Base-by-base conservation (phyloP, 192 early-diverging fungal genomes). In the Coemansia sp. region DNA sequence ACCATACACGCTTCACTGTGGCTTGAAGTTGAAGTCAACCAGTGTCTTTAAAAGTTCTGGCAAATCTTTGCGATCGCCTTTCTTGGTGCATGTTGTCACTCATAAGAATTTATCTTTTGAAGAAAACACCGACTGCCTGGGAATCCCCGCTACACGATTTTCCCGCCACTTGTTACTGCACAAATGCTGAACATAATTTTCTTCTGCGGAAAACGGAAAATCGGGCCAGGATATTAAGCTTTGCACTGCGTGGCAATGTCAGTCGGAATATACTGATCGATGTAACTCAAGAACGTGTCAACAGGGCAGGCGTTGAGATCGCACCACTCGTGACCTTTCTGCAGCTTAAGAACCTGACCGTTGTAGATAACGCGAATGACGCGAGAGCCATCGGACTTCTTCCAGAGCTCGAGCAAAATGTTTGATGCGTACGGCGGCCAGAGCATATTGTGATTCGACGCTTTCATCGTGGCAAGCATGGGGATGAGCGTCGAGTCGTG, bases 371-470 rank as follows among this genome's bases (percentile, higher is more conserved):
- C 81, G 9, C 82, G 77, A 13, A 85, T 62, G 39, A 84, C 72
- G 10, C 62, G 61, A 13, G 25, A 48, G 19, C 71, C 62, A 15
- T 74, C 60, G 2, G 48, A 27, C 50, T 69, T 73, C 50, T 62
- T 70, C 83, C 83, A 85, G 21, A 73, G 53, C 59, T 85, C 82
- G 56, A 84, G 63, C 4, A 79, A 30, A 4, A 85, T 39, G 23
- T 81, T 71, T 3, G 81, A 81, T 14, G 69, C 81, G 43, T 83
- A 85, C 5, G 82, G 74, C 8, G 82, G 83, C 83, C 83, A 85
- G 18, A 71, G 48, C 41, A 61, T 75, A 48, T 66, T 50, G 11
- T 30, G 39, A 53, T 78, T 46, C 10, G 61, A 58, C 0, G 67
- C 64, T 0, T 57, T 67, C 9, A 85, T 64, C 9, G 71, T 55